phyloP scores from a whole-genome alignment of 108 stramenopile genomes.

The Cylindrotheca closterium region DNA sequence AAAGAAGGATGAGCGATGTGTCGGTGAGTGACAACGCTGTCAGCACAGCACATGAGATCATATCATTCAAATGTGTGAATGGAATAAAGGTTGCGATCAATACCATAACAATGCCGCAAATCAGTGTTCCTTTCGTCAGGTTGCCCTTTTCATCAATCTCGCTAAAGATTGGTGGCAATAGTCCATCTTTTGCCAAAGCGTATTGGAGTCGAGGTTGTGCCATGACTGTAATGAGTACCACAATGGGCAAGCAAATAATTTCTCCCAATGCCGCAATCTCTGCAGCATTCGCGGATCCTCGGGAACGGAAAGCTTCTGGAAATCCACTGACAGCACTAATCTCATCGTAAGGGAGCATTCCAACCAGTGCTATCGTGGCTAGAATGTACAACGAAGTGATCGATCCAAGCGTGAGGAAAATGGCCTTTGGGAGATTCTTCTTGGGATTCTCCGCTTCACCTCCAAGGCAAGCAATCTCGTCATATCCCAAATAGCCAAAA shows the following conservation, averaged over 20 bases:
- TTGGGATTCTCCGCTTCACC: conserved; percentile 83
- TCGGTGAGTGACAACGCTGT: conserved; percentile 73
- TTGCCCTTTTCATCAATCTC: conserved; percentile 66
- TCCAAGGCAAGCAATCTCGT: conserved; percentile 86
- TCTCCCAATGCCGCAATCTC: conserved; percentile 77
- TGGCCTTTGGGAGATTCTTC: conserved; percentile 71
- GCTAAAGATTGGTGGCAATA: conserved; percentile 77
- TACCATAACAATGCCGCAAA: conserved; percentile 75
- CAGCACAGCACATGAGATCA: conserved; percentile 80
- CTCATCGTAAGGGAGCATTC: conserved; percentile 65
- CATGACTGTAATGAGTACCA: conserved; percentile 86
- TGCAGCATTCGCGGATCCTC: conserved; percentile 57
- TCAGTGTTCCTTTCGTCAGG: conserved; percentile 59
- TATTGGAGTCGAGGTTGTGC: conserved; percentile 88
- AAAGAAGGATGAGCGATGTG: conserved; percentile 37
- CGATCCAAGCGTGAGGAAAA: conserved; percentile 67
- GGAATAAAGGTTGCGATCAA: conserved; percentile 85
- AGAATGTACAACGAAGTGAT: conserved; percentile 73
- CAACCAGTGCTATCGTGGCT: conserved; percentile 79
- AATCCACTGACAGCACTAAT: conserved; percentile 70
- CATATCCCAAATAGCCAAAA: conserved; percentile 94
- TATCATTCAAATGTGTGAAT: conserved; percentile 73
- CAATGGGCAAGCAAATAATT: conserved; percentile 86
- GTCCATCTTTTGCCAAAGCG: conserved; percentile 87
- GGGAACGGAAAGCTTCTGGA: conserved; percentile 67